Base-by-base conservation (phyloP, 2,329 filamentous ascomycete genomes). In the Beauveria sp. region DNA sequence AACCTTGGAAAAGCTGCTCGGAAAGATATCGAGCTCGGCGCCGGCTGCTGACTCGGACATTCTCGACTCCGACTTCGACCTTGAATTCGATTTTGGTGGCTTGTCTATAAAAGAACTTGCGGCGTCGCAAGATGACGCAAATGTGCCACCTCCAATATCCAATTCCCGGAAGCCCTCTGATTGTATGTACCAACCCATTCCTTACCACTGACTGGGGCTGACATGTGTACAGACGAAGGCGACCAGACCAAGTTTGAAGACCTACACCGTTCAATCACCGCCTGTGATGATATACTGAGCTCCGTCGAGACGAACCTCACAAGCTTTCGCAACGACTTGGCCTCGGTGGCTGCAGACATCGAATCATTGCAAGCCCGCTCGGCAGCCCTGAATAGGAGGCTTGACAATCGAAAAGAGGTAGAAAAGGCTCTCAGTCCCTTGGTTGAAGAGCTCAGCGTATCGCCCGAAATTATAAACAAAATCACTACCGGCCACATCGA, bases 231-330 rank as follows among this genome's bases (percentile, higher is more conserved):
- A 87, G 91, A 92, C 72, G 89, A 94, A 72, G 83, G 83, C 65
- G 91, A 96, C 66, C 90, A 88, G 72, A 80, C 88, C 69, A 92
- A 88, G 69, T 96, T 96, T 68, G 88, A 97, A 73, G 91, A 96
- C 61, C 80, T 99, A 47, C 94, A 97, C 74, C 85, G 84, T 68
- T 96, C 92, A 4, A 97, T 99, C 68, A 75, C 81, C 71, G 90
- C 91, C 55, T 99, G 93, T 76, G 94, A 99, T 74, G 89, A 96
- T 71, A 91, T 97, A 55, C 82, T 97, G 51, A 90, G 87, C 73
- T 96, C 92, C 0, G 94, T 99, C 59, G 93, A 99, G 76, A 87
- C 85, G 37, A 97, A 97, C 71, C 80, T 99, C 58, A 90, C 90
- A 43, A 93, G 88, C 72, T 99, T 99, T 71, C 92, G 96, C 71